phyloP scores from a whole-genome alignment of 306 rosid species.

The Crataegus laevigata region DNA sequence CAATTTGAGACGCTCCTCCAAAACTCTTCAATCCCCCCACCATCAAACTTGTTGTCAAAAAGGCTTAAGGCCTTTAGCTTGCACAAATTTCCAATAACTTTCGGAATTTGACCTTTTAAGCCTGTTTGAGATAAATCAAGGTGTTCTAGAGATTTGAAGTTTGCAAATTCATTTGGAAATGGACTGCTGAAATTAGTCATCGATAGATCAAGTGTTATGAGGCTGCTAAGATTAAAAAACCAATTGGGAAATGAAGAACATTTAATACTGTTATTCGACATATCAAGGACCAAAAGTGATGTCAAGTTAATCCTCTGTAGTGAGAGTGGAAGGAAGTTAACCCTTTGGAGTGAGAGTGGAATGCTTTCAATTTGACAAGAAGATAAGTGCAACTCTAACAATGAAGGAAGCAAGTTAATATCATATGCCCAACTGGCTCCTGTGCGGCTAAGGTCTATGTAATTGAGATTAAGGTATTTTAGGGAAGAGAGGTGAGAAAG shows the following conservation, averaged over 20 bases:
- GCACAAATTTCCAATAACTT: background rate
- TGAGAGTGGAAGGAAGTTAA: background rate
- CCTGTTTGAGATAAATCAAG: rapidly evolving
- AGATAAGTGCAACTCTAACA: background rate
- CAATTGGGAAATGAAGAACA: background rate
- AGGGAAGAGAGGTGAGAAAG: constrained; percentile 25
- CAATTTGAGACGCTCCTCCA: background rate
- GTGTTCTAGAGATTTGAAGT: background rate
- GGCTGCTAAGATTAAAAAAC: background rate
- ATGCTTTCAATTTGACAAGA: rapidly evolving
- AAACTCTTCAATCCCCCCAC: background rate
- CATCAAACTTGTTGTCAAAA: background rate
- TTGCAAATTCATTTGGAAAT: background rate
- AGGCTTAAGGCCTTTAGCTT: background rate
- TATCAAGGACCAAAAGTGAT: background rate
- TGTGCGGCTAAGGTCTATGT: constrained; percentile 1
- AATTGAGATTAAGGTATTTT: constrained; percentile 12
- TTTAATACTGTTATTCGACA: rapidly evolving
- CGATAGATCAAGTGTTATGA: background rate
- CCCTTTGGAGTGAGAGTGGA: background rate
- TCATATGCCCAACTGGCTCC: background rate
- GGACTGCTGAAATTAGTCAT: rapidly evolving
- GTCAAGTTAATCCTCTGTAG: background rate
- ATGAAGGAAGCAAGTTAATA: background rate
- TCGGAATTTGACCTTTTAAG: background rate